Conservation (phyloP, 495 filamentous ascomycete species). For the Cetradonia linearis region DNA sequence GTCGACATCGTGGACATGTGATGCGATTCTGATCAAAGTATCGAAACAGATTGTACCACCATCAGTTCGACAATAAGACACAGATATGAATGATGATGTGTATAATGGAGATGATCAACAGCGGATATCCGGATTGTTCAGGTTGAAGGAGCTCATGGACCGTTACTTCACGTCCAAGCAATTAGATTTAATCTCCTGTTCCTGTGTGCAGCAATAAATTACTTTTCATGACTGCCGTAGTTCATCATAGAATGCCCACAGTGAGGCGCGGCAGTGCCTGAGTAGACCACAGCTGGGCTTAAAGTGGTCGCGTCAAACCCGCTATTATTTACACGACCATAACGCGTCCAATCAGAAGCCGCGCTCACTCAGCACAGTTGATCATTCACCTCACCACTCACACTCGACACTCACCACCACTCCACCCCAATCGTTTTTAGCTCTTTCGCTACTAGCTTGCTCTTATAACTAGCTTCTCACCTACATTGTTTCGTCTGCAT, state of each 20-base stretch:
- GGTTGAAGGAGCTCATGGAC: background rate
- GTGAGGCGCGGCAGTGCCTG: background rate
- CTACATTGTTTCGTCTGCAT: background rate
- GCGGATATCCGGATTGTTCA: background rate
- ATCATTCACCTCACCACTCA: background rate
- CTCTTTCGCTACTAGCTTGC: no score
- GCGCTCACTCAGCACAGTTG: background rate
- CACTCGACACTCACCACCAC: background rate
- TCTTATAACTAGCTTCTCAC: no score
- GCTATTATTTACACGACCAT: slow-evolving; percentile 2
- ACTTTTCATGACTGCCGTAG: background rate
- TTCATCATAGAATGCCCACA: background rate
- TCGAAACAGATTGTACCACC: background rate
- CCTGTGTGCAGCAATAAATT: background rate
- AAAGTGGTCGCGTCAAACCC: background rate
- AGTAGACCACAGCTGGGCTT: background rate
- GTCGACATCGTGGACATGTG: slow-evolving; percentile 3
- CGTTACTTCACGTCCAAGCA: background rate
- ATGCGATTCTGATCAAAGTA: background rate
- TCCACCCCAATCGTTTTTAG: slow-evolving; percentile 85
- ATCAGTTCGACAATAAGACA: background rate
- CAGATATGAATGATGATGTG: background rate
- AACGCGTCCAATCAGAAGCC: slow-evolving; percentile 11
- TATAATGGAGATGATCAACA: background rate
- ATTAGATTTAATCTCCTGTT: background rate